Conservation (phyloP, 2,329 filamentous ascomycete genomes). For the Cladobotryum mycophilum region DNA sequence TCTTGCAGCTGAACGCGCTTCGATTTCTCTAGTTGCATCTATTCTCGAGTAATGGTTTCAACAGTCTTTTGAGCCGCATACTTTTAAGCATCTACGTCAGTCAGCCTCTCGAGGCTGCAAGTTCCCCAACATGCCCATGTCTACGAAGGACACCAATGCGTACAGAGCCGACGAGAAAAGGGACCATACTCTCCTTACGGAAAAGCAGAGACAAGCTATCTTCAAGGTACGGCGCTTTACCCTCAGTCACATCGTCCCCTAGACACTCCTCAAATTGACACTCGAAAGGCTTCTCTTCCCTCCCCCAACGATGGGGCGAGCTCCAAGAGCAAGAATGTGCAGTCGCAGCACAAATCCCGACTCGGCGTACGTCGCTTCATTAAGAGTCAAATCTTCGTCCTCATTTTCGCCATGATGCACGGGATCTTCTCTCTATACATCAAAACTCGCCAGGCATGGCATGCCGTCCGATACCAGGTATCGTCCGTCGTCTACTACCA, state of each 20-base stretch:
- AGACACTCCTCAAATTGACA: conserved; percentile 5
- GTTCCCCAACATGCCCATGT: conserved; percentile 28
- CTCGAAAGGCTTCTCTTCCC: conserved; percentile 32
- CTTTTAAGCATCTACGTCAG: conserved; percentile 9
- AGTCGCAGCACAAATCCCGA: conserved; percentile 31
- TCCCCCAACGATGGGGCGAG: conserved; percentile 26
- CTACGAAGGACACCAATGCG: conserved; percentile 29
- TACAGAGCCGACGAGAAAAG: conserved; percentile 35
- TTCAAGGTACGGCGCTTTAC: conserved; percentile 23
- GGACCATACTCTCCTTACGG: conserved; percentile 28
- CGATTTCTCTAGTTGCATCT: background rate
- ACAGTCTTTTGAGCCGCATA: too few relatives aligned
- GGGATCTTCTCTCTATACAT: conserved; percentile 84
- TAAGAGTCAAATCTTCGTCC: conserved; percentile 54
- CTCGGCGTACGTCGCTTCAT: conserved; percentile 58
- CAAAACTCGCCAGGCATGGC: conserved; percentile 71
- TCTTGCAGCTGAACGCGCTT: conserved; percentile 1
- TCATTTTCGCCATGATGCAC: conserved; percentile 67
- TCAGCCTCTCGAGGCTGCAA: conserved; percentile 24
- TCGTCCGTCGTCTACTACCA: conserved; percentile 87
- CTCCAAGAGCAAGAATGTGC: conserved; percentile 15
- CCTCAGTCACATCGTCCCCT: background rate
- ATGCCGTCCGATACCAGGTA: conserved; percentile 69
- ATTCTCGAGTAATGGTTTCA: too few relatives aligned
- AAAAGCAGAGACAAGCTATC: conserved; percentile 32